Base-by-base conservation (phyloP, 257 asterid species). In the Henckelia pumila region DNA sequence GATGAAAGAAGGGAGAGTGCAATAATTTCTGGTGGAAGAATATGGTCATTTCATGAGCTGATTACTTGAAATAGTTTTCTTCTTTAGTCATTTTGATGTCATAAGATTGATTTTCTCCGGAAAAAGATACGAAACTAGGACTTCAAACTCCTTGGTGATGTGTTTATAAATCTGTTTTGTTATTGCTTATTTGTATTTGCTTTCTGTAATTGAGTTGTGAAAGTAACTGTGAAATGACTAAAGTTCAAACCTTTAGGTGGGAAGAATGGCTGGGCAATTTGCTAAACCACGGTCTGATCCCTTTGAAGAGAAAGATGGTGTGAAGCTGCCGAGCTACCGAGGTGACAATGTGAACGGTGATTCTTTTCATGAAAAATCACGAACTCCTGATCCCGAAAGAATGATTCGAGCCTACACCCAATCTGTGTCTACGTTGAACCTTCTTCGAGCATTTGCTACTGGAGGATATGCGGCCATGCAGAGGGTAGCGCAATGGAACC, bases 401-500 rank as follows among this genome's bases (percentile, higher is more conserved):
- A 80, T 85, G 88, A 73, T 85, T 58, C 79, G 80, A 70, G 86
- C 92, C 25, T 85, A 85, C 55, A 73, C 87, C 21, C 92, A 85
- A 69, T 85, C 92, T 23, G 92, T 79, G 44, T 76, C 92, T 64
- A 79, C 92, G 6, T 68, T 85, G 75, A 85, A 85, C 78, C 83
- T 85, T 2, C 92, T 85, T 60, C 70, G 92, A 60, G 92, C 92
- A 5, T 85, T 85, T 63, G 86, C 92, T 68, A 83, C 88, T 5
- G 92, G 88, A 55, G 92, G 92, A 1, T 85, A 85, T 77, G 92
- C 92, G 62, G 87, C 92, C 50, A 75, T 85, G 88, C 92, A 85
- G 82, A 81, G 92, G 75, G 87, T 85, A 61, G 71, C 78, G 7
- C 84, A 79, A 20, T 83, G 92, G 92, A 85, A 85, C 72, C 92